These are phyloP conservation scores for Puccinia sorghi DNA, from an alignment of 1,284 basidiomycete genomes.

Conservation along the genomic window DNA sequence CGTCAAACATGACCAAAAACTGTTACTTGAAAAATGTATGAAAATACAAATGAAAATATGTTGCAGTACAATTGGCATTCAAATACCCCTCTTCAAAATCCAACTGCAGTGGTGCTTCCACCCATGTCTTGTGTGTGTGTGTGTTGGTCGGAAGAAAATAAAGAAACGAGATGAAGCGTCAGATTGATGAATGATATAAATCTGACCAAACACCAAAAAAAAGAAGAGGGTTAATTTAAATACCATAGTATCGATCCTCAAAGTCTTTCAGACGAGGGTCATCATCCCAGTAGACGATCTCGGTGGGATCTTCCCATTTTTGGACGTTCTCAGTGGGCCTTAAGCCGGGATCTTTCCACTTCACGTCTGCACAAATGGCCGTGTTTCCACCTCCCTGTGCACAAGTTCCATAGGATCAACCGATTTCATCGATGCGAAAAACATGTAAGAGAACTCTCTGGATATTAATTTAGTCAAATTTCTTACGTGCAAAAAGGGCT, in stretches of 20 bases:
- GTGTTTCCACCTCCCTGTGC: conserved; percentile 50
- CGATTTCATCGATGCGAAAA: background rate
- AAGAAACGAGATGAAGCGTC: background rate
- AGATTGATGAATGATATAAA: background rate
- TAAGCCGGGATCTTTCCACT: conserved; percentile 49
- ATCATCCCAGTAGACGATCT: conserved; percentile 57
- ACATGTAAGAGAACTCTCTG: background rate
- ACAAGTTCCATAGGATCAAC: conserved; percentile 23
- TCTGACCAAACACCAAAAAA: background rate
- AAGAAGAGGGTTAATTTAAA: background rate
- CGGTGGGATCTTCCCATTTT: conserved; percentile 47
- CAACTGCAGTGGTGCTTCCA: conserved; percentile 32
- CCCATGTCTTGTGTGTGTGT: conserved; percentile 29
- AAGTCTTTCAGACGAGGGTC: conserved; percentile 57
- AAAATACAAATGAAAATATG: background rate
- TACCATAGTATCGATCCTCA: conserved; percentile 58
- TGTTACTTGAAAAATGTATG: too few relatives aligned
- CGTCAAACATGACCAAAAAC: too few relatives aligned
- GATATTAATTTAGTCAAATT: background rate
- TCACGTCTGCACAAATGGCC: conserved; percentile 38
- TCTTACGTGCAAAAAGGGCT: conserved; percentile 58
- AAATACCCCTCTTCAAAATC: conserved; percentile 4
- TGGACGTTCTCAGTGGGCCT: conserved; percentile 54
- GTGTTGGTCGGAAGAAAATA: background rate
- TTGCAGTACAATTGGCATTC: background rate